Evolutionary conservation across 73 alveolate genomes (phyloP).

Genomic region (Paramecium tetraurelia): DNA sequence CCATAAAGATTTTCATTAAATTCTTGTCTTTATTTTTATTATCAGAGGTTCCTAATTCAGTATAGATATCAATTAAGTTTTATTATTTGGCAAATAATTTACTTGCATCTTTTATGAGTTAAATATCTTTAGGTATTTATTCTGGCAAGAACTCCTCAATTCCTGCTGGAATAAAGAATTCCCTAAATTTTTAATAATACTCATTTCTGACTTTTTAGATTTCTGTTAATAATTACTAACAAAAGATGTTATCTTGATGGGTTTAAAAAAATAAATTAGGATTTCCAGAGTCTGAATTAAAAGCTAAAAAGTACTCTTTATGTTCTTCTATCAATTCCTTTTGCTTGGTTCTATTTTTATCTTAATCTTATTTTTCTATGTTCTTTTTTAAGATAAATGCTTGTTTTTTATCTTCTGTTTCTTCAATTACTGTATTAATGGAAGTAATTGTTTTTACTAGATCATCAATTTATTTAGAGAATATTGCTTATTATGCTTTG

Average conservation of each 20-base stretch:
- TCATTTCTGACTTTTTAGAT: background rate
- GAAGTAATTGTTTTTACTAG: background rate
- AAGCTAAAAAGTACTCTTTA: background rate
- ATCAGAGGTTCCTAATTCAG: background rate
- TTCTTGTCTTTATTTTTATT: background rate
- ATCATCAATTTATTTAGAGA: background rate
- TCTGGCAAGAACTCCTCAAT: background rate
- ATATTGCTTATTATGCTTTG: background rate
- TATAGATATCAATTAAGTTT: background rate
- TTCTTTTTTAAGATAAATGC: background rate
- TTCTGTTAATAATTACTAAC: background rate
- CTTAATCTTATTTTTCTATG: background rate
- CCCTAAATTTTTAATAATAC: background rate
- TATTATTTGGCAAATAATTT: background rate
- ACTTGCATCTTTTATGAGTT: background rate
- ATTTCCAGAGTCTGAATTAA: background rate
- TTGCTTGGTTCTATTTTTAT: background rate
- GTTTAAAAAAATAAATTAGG: background rate
- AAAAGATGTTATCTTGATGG: background rate
- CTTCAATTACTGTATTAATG: background rate
- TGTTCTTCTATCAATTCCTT: background rate
- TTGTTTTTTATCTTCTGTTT: conserved; percentile 28
- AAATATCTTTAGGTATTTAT: background rate
- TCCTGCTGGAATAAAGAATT: background rate
- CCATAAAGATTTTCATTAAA: background rate